phyloP scores from a whole-genome alignment of 2,329 filamentous ascomycete genomes.

The Scortechinia acanthostroma region DNA sequence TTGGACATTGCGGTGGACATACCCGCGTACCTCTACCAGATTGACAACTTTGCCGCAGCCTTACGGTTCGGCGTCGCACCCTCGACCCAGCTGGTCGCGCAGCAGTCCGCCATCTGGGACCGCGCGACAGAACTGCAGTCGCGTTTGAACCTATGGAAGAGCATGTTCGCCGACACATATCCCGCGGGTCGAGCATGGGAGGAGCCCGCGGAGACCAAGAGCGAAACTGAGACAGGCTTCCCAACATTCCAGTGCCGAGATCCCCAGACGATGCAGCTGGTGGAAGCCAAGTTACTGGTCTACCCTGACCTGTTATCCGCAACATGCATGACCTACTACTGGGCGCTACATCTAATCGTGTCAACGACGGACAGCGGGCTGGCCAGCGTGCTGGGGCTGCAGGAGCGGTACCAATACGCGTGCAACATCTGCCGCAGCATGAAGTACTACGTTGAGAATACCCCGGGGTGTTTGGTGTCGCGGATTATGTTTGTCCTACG shows the following conservation, averaged over 20 bases:
- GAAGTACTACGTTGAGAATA: conserved; percentile 14
- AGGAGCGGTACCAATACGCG: conserved; percentile 14
- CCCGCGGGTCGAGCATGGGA: background rate
- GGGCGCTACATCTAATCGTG: conserved; percentile 13
- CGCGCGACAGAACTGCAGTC: background rate
- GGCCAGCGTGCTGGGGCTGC: conserved; percentile 9
- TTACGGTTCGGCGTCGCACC: conserved; percentile 4
- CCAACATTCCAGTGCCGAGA: background rate
- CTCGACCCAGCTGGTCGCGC: background rate
- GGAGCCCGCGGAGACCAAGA: no score
- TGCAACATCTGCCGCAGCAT: conserved; percentile 19
- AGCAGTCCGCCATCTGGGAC: background rate
- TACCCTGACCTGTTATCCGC: conserved; percentile 15
- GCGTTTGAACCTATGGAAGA: background rate
- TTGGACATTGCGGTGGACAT: conserved; percentile 15
- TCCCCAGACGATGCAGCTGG: background rate
- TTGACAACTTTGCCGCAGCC: conserved; percentile 9
- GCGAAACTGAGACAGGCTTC: no score
- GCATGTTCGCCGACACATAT: background rate
- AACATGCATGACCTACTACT: conserved; percentile 13
- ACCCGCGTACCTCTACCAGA: conserved; percentile 11
- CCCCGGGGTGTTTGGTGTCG: conserved; percentile 14
- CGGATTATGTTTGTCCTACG: conserved; percentile 17
- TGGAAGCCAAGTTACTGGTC: conserved; percentile 5
- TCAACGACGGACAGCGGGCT: conserved; percentile 11